A percentile compares a stretch with the other conserved stretches of the same genome.
These are phyloP conservation scores for Eucalyptus pauciflora DNA, from an alignment of 345 rosid species.

Conservation along the genomic window DNA sequence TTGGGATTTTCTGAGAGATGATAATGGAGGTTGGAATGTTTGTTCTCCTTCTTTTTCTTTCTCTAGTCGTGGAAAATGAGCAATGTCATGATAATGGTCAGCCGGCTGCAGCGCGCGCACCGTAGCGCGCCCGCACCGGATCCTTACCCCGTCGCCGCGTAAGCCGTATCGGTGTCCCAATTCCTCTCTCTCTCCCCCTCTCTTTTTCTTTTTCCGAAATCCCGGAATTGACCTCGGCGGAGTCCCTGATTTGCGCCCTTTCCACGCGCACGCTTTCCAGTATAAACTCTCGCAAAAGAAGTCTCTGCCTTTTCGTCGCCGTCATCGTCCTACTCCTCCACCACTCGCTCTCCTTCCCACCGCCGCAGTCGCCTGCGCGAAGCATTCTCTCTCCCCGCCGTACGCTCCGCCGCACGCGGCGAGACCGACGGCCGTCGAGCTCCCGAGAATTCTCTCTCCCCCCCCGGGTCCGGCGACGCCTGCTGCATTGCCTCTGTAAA, in stretches of 20 bases:
- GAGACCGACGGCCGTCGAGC: not conserved
- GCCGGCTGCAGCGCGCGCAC: not conserved
- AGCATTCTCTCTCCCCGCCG: not conserved
- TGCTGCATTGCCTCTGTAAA: not conserved
- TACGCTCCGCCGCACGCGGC: not conserved
- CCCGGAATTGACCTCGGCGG: not conserved
- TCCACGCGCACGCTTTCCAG: not conserved
- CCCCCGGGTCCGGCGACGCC: not conserved
- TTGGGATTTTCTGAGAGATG: not conserved
- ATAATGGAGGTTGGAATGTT: not conserved
- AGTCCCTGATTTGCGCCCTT: not conserved
- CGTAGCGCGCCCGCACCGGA: not conserved
- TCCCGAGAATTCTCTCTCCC: not conserved
- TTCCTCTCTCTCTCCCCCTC: not conserved
- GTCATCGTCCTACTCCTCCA: not conserved
- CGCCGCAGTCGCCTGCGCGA: not conserved
- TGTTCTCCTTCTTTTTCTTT: not conserved
- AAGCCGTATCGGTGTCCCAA: not conserved
- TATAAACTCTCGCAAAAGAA: not conserved
- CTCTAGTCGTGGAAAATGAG: not conserved
- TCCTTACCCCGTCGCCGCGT: not conserved
- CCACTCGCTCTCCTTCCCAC: not conserved
- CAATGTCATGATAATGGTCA: fast-evolving
- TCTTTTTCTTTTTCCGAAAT: not conserved
- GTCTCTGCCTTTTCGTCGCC: not conserved